phyloP scores from a whole-genome alignment of 169 alveolate genomes.

The Perkinsus marinus region DNA sequence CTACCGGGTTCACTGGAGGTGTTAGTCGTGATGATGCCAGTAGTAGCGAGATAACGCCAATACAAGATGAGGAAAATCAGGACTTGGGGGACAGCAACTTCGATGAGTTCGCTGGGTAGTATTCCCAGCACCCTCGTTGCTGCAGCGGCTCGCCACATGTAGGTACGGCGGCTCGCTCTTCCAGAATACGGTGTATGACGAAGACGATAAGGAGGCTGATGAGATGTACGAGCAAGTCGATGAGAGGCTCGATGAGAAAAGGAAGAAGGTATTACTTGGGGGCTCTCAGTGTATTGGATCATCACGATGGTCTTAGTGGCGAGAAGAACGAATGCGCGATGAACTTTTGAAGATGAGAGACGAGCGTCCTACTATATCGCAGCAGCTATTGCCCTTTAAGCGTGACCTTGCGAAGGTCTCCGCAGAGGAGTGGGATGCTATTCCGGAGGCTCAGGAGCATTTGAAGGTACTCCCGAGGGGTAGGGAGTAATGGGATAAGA shows the following conservation, averaged over 20 bases:
- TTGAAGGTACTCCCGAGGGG: slow-evolving; percentile 20
- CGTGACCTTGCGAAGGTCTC: slow-evolving; percentile 24
- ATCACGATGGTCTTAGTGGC: slow-evolving; percentile 25
- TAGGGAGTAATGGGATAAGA: neutral
- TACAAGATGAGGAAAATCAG: slow-evolving; percentile 52
- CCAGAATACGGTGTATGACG: slow-evolving; percentile 68
- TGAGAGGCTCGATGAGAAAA: slow-evolving; percentile 70
- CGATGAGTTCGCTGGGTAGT: slow-evolving; percentile 82
- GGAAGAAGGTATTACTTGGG: slow-evolving; percentile 34
- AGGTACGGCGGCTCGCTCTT: slow-evolving; percentile 50
- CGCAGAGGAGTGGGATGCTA: slow-evolving; percentile 89
- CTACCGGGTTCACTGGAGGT: slow-evolving; percentile 93
- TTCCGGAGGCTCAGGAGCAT: slow-evolving; percentile 85
- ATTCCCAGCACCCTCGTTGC: neutral
- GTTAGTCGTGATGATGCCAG: slow-evolving; percentile 85
- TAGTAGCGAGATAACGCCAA: slow-evolving; percentile 21
- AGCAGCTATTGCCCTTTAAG: slow-evolving; percentile 32
- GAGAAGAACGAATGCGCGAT: slow-evolving; percentile 67
- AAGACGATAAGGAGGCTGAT: slow-evolving; percentile 83
- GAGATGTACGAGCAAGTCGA: slow-evolving; percentile 72
- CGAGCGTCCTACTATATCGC: slow-evolving; percentile 32
- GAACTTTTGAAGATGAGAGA: slow-evolving; percentile 62
- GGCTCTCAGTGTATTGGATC: neutral
- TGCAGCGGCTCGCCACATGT: neutral
- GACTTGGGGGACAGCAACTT: slow-evolving; percentile 54